Evolutionary conservation across 2,329 filamentous ascomycete species (phyloP).

Genomic region (Fusarium sp.): DNA sequence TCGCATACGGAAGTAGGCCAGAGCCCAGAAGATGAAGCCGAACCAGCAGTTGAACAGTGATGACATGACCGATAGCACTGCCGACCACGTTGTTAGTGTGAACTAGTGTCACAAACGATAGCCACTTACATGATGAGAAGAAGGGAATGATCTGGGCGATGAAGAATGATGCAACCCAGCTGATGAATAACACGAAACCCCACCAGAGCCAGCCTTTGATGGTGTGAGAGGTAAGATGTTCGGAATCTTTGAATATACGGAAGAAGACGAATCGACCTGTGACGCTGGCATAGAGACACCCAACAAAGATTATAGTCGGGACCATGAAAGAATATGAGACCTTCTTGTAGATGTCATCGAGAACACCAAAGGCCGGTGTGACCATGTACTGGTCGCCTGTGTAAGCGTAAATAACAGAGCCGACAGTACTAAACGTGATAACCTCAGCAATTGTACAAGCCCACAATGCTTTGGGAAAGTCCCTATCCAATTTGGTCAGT

Average conservation of each 20-base stretch:
- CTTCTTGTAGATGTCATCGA: constrained; percentile 85
- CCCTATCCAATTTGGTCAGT: constrained; percentile 57
- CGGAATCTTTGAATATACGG: constrained; percentile 82
- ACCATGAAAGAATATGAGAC: constrained; percentile 95
- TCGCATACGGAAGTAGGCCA: constrained; percentile 83
- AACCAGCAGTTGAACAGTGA: constrained; percentile 93
- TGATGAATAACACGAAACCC: constrained; percentile 74
- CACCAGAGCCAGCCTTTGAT: constrained; percentile 83
- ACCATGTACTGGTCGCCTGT: constrained; percentile 91
- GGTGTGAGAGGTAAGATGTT: constrained; percentile 84
- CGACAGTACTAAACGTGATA: constrained; percentile 85
- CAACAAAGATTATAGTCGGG: constrained; percentile 90
- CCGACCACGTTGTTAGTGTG: constrained; percentile 15
- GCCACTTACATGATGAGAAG: constrained; percentile 76
- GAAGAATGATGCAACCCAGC: constrained; percentile 86
- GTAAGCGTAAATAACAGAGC: constrained; percentile 83
- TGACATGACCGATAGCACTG: constrained; percentile 77
- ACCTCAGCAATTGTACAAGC: constrained; percentile 89
- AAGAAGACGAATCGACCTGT: constrained; percentile 93
- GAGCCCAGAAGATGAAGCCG: constrained; percentile 94
- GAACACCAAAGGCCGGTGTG: constrained; percentile 85
- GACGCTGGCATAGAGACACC: constrained; percentile 89
- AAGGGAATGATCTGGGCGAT: constrained; percentile 94
- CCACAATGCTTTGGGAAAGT: constrained; percentile 94
- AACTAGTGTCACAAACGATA: fast-evolving